Conservation (phyloP, 2,329 filamentous ascomycete genomes). For the Colletotrichum cordylinicola region DNA sequence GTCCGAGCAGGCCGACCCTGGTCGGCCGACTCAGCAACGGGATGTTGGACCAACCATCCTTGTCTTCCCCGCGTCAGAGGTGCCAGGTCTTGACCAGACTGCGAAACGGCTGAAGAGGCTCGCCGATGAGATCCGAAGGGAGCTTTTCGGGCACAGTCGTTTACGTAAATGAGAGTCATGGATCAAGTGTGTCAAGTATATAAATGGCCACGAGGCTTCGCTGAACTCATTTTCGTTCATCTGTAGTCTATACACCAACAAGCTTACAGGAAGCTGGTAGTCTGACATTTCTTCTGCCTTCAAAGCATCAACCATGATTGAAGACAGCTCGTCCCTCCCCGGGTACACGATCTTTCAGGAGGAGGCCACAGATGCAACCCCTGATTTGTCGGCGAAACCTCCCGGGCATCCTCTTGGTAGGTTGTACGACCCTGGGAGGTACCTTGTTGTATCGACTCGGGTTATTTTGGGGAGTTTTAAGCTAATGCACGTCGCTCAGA, state of each 20-base stretch:
- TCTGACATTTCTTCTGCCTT: background rate
- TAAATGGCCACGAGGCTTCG: background rate
- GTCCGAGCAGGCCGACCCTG: background rate
- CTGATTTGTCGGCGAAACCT: constrained; percentile 35
- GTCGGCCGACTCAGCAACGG: background rate
- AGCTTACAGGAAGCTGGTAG: background rate
- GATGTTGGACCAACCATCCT: background rate
- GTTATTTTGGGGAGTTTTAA: background rate
- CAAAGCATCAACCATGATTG: constrained; percentile 37
- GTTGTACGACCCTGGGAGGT: background rate
- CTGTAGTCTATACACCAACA: background rate
- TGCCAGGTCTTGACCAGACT: background rate
- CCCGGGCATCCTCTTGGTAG: constrained; percentile 44
- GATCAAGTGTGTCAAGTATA: background rate
- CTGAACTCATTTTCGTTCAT: background rate
- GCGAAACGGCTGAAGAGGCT: background rate
- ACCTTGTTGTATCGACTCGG: background rate
- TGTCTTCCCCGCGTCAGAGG: background rate
- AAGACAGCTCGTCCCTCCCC: constrained; percentile 48
- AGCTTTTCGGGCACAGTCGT: constrained; percentile 28
- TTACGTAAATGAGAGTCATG: constrained; percentile 11
- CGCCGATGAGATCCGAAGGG: background rate
- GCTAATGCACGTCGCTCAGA: constrained; percentile 37
- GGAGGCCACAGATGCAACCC: constrained; percentile 42
- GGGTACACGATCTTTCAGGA: constrained; percentile 52